phyloP scores from a whole-genome alignment of 176 grass and related monocot genomes.

The Ampelocalamus luodianensis region DNA sequence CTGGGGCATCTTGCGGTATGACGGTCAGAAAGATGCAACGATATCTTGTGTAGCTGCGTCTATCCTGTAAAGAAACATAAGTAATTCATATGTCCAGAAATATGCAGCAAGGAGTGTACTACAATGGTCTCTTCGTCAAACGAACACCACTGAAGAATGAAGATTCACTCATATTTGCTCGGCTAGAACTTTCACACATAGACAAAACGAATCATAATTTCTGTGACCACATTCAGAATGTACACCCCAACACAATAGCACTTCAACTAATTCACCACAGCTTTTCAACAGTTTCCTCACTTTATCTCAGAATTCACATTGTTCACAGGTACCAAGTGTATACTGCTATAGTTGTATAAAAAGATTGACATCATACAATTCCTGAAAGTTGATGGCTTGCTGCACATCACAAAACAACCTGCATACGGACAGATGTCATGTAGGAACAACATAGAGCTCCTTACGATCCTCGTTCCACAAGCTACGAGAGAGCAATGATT shows the following conservation, averaged over 20 bases:
- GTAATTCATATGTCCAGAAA: background rate
- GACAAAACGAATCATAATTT: background rate
- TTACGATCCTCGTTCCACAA: slow-evolving; percentile 45
- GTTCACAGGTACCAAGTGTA: slow-evolving; percentile 18
- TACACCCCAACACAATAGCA: background rate
- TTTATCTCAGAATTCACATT: slow-evolving; percentile 27
- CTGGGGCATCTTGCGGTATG: slow-evolving; percentile 77
- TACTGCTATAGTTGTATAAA: background rate
- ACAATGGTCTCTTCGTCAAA: background rate
- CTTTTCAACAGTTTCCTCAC: background rate
- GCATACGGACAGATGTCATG: slow-evolving; percentile 28
- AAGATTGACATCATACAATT: background rate
- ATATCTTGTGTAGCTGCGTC: no score
- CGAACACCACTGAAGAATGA: background rate
- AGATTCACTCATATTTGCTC: background rate
- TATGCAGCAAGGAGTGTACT: background rate
- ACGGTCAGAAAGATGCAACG: slow-evolving; percentile 34
- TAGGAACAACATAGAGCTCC: slow-evolving; percentile 50
- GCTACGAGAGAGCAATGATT: slow-evolving; percentile 11
- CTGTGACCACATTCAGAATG: background rate
- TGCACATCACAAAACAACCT: slow-evolving; percentile 6
- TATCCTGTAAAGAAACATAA: background rate
- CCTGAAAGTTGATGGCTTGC: slow-evolving; percentile 16
- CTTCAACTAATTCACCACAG: background rate
- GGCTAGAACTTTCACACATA: background rate